Base-by-base conservation (phyloP, 768 basidiomycete genomes). In the Glaciozyma martinii region DNA sequence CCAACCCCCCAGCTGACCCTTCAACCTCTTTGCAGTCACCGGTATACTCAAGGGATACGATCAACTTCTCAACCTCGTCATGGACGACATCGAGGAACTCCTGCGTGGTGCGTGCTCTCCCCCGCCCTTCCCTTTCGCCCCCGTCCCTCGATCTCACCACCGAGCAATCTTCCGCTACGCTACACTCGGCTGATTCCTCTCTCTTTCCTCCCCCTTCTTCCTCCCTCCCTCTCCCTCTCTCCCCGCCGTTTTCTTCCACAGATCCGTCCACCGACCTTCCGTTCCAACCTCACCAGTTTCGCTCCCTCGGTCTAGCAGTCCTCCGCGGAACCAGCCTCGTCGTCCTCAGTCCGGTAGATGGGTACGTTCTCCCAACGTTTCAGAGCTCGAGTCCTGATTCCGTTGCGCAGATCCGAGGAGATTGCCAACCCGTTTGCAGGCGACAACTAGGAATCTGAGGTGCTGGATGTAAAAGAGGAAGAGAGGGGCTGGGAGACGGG, bases 41-140 rank as follows among this genome's bases (percentile, higher is more conserved):
- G 95, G 95, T 5, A 82, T 88, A 23, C 78, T 99, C 67, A 99
- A 99, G 78, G 95, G 95, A 30, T 98, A 85, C 73, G 95, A 98
- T 78, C 93, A 97, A 71, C 80, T 98, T 46, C 82, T 98, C 63
- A 98, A 99, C 76, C 86, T 99, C 61, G 95, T 99, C 57, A 83
- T 99, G 57, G 95, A 99, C 77, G 90, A 95, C 65, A 91, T 98
- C 9, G 83, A 86, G 73, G 95, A 99, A 77, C 82, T 87, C 46
- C 70, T 89, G 4, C 81, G 82, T 74, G 85, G 88, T 88, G 74
- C 70, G 80, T 66, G 59, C 60, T 62, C 68, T 23, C 46, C 50
- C 16, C 27, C 33, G 1, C 32, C 25, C 46, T 25, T 47, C 16
- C 5, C 16, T 37, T 19, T 46, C 33, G 50, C 49, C 30, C 50